Evolutionary conservation across 208 protist species (phyloP), one percentile per base, ranked within the genome.

Genomic region (Leptomonas pyrrhocoris): DNA sequence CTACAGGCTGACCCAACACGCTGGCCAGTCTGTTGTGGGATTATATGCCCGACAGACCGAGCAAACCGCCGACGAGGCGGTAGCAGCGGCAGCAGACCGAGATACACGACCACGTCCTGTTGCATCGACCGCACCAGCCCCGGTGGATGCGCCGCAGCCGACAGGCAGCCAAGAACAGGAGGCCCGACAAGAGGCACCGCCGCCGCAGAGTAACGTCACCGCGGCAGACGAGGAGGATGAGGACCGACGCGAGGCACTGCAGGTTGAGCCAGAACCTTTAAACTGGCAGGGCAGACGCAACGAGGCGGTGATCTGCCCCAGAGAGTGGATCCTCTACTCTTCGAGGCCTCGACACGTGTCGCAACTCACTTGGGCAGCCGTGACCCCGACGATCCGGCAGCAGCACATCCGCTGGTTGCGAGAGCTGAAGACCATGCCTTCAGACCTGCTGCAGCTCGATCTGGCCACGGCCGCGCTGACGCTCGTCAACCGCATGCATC

Each of bases 281-380:
- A 55, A 55, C 50, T 55, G 50, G 50, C 19, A 34, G 25, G 50
- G 50, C 50, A 55, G 50, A 55, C 50, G 50, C 50, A 25, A 55
- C 50, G 50, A 55, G 50, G 50, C 50, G 50, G 50, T 21, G 50
- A 25, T 55, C 50, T 55, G 50, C 25, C 50, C 7, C 11, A 27
- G 50, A 31, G 2, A 55, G 50, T 55, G 50, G 50, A 55, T 55
- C 25, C 8, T 55, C 25, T 55, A 55, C 50, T 55, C 50, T 25
- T 25, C 25, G 50, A 9, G 50, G 50, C 50, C 50, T 31, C 50
- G 25, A 31, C 50, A 55, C 50, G 25, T 55, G 25, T 27, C 25
- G 23, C 50, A 55, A 21, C 50, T 55, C 50, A 27, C 50, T 15
- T 55, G 50, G 50, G 7, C 50, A n/a, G n/a, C n/a, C n/a, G n/a